Conservation (phyloP, 345 rosid genomes). For the Bruguiera gymnorhiza region DNA sequence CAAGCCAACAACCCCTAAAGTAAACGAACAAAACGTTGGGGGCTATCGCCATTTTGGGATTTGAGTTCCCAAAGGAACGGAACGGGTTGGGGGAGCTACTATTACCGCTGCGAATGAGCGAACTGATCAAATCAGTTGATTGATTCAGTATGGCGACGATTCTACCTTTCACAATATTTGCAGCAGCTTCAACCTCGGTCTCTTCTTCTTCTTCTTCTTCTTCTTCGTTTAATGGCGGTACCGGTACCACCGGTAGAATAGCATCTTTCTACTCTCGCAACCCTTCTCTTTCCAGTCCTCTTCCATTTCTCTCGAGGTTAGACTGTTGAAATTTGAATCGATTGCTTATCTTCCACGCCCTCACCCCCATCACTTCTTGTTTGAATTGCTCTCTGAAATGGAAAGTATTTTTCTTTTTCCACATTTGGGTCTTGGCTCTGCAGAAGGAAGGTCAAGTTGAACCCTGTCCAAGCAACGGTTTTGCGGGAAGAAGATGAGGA, state of each 20-base stretch:
- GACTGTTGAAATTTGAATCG: too few species aligned
- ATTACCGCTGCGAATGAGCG: too few species aligned
- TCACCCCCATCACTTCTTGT: too few species aligned
- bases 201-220: background rate
- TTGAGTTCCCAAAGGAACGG: too few species aligned
- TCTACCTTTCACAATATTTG: constrained; percentile 21
- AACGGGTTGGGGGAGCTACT: too few species aligned
- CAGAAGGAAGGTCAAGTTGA: constrained; percentile 24
- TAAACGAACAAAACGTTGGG: too few species aligned
- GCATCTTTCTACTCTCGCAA: constrained; percentile 23
- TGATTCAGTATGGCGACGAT: constrained; percentile 19
- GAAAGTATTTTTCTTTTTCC: too few species aligned
- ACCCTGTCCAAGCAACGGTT: constrained; percentile 48
- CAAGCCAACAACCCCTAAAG: too few species aligned
- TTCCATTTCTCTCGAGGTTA: constrained; percentile 36
- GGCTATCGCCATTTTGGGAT: too few species aligned
- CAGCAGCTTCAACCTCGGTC: constrained; percentile 11
- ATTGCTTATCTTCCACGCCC: too few species aligned
- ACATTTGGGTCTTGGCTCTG: background rate
- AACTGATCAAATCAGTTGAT: too few species aligned
- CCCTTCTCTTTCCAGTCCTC: constrained; percentile 23
- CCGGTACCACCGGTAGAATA: background rate
- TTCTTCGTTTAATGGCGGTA: background rate
- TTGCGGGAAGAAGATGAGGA: constrained; percentile 64
- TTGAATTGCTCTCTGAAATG: too few species aligned